Conservation (phyloP, 495 filamentous ascomycete genomes). For the Tuber microsphaerosporum region DNA sequence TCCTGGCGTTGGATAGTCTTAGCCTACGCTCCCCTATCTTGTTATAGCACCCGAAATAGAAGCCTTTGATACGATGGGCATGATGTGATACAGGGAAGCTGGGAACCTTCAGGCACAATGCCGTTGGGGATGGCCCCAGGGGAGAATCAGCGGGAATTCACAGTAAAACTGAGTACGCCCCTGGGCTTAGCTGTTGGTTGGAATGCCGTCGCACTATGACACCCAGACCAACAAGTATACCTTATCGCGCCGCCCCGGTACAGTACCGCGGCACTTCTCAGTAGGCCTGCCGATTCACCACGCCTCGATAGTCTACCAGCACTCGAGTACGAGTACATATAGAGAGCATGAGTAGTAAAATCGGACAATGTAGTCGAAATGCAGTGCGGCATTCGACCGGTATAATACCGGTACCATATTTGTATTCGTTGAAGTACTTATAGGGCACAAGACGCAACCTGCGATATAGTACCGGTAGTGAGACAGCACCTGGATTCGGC, state of each 20-base stretch:
- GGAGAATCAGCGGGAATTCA: neutral
- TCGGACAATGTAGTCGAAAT: neutral
- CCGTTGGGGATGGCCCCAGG: neutral
- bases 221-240: neutral
- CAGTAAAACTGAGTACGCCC: neutral
- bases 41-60: neutral
- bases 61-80: neutral
- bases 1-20: neutral
- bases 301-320: neutral
- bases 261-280: neutral
- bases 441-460: neutral
- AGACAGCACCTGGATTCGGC: neutral
- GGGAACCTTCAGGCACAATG: neutral
- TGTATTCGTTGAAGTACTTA: neutral
- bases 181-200: neutral
- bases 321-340: neutral
- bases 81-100: neutral
- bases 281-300: neutral
- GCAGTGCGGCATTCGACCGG: neutral
- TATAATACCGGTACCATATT: neutral
- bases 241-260: neutral
- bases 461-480: neutral
- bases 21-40: neutral
- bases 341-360: neutral
- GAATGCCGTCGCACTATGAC: neutral